Percentiles rank a stretch among this genome's conserved stretches.
Evolutionary conservation across 108 stramenopile genomes (phyloP).

Genomic region (Epipyxis sp.): DNA sequence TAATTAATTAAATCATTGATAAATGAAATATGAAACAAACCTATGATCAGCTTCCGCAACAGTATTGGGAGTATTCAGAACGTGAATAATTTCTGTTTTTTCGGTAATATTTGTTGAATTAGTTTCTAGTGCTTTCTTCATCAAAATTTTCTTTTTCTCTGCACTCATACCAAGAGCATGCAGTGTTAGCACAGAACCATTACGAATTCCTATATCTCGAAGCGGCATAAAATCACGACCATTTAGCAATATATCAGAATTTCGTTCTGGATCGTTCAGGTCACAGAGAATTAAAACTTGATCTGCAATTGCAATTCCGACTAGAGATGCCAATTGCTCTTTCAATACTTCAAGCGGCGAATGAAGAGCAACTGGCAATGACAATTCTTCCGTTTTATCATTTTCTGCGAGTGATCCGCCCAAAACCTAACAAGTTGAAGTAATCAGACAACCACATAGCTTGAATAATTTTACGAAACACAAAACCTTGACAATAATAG

Average conservation of each 20-base stretch:
- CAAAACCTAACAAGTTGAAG: background rate
- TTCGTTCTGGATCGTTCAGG: slow-evolving; percentile 20
- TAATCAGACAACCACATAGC: background rate
- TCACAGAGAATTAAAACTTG: slow-evolving; percentile 33
- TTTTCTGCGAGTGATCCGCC: background rate
- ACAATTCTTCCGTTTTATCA: background rate
- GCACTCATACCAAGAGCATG: slow-evolving; percentile 17
- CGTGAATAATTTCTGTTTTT: background rate
- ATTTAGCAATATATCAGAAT: slow-evolving; percentile 11
- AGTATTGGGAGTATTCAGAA: background rate
- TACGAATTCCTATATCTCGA: slow-evolving; percentile 14
- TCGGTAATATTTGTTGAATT: background rate
- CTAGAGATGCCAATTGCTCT: background rate
- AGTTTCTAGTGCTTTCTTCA: background rate
- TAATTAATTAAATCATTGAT: no score
- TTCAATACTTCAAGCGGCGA: slow-evolving; percentile 17
- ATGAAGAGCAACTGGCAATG: slow-evolving; percentile 29
- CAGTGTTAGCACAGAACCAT: slow-evolving; percentile 18
- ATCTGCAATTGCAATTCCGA: background rate
- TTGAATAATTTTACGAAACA: background rate
- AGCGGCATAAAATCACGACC: background rate
- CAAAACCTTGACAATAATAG: slow-evolving; percentile 17
- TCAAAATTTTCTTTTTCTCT: background rate
- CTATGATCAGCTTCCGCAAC: slow-evolving; percentile 13
- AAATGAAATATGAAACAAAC: no score